phyloP scores from a whole-genome alignment of 2,329 filamentous ascomycete species.

The Dactylonectria estremocensis region DNA sequence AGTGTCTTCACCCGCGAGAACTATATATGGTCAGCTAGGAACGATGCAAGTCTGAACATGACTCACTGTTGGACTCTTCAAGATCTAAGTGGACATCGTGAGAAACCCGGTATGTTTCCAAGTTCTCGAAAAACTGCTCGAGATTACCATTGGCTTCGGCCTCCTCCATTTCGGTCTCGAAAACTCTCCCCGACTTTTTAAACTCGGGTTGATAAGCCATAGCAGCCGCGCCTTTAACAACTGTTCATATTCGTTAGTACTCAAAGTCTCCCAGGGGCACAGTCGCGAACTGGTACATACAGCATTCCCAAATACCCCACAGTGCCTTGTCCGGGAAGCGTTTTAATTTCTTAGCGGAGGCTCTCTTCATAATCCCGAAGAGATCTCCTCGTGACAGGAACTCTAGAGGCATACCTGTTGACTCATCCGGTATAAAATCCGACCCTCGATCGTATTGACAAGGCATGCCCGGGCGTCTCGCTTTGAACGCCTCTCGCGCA shows the following conservation, averaged over 20 bases:
- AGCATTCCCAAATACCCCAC: constrained; percentile 51
- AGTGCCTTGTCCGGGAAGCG: constrained; percentile 41
- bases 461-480: not conserved
- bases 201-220: constrained; percentile 46
- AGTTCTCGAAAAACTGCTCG: constrained; percentile 12
- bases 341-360: constrained; percentile 9
- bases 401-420: constrained; percentile 46
- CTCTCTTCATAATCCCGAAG: constrained; percentile 33
- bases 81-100: constrained; percentile 52
- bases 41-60: not conserved
- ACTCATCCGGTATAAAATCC: constrained; percentile 4
- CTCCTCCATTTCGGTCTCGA: constrained; percentile 34
- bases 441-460: constrained; percentile 6
- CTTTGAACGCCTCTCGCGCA: constrained; percentile 25
- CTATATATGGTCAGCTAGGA: constrained; percentile 34
- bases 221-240: constrained; percentile 47
- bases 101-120: constrained; percentile 24
- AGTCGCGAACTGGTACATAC: constrained; percentile 35
- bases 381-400: constrained; percentile 46
- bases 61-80: constrained; percentile 50
- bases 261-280: not conserved
- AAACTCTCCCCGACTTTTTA: not conserved
- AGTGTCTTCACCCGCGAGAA: constrained; percentile 37
- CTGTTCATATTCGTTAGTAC: constrained; percentile 33
- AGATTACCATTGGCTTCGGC: constrained; percentile 17